Percentiles rank a stretch among this genome's conserved stretches.
Evolutionary conservation across 2,329 filamentous ascomycete species (phyloP).

Genomic region (Aureobasidium sp.): DNA sequence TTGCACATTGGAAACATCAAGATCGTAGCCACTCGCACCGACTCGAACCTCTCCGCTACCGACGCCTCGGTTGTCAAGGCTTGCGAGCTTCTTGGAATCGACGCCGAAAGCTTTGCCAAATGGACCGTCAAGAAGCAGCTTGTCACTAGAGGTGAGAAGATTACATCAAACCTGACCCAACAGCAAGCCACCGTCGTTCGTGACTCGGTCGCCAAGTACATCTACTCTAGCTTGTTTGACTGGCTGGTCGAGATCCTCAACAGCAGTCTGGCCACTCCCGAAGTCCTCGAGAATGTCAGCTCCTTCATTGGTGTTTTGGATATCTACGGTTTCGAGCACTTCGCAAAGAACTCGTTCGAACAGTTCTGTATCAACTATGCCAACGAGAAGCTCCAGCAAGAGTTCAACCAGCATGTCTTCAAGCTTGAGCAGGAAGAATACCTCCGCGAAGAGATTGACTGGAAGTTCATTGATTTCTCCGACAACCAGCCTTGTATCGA

Average conservation of each 20-base stretch:
- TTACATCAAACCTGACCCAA: conserved; percentile 87
- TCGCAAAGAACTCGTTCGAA: conserved; percentile 98
- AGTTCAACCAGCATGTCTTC: conserved; percentile 99
- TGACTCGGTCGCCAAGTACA: conserved; percentile 96
- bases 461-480: conserved; percentile 99
- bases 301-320: conserved; percentile 97
- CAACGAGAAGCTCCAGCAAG: conserved; percentile 97
- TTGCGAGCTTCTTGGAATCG: conserved; percentile 77
- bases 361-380: conserved; percentile 99
- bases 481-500: conserved; percentile 99
- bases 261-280: conserved; percentile 75
- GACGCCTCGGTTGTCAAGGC: conserved; percentile 79
- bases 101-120: conserved; percentile 78
- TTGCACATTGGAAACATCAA: conserved; percentile 95
- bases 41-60: conserved; percentile 69
- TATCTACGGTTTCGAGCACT: conserved; percentile 99
- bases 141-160: conserved; percentile 92
- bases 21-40: conserved; percentile 81
- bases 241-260: conserved; percentile 99
- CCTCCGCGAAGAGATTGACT: conserved; percentile 90
- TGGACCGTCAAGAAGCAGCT: conserved; percentile 99
- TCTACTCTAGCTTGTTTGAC: conserved; percentile 96
- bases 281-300: conserved; percentile 69
- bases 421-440: conserved; percentile 99
- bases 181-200: conserved; percentile 90